These are phyloP conservation scores for Naganishia kalamii DNA, from an alignment of 768 basidiomycete genomes.

Conservation along the genomic window DNA sequence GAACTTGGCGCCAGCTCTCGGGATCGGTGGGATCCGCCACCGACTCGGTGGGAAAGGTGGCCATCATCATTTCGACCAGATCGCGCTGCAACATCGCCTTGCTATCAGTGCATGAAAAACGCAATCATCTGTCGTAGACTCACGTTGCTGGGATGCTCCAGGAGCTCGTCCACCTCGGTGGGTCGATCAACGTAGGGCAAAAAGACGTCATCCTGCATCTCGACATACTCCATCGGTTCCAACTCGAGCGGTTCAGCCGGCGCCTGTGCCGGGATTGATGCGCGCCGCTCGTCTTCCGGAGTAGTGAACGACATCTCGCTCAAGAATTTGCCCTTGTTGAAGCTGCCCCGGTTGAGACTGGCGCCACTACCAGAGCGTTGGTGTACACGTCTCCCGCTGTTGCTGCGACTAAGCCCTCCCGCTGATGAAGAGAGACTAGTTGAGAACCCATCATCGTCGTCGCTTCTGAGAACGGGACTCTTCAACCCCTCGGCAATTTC, in stretches of 20 bases:
- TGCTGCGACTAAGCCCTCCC: constrained; percentile 6
- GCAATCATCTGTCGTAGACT: not conserved
- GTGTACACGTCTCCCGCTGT: not conserved
- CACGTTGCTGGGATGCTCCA: constrained; percentile 60
- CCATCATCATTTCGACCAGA: constrained; percentile 39
- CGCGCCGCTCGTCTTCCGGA: not conserved
- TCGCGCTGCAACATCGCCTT: constrained; percentile 21
- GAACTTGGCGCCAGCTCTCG: constrained; percentile 52
- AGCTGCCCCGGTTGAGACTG: not conserved
- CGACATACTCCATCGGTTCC: constrained; percentile 45
- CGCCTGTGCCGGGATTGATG: not conserved
- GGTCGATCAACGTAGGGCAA: constrained; percentile 83
- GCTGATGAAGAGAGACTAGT: not conserved
- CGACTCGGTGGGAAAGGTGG: constrained; percentile 39
- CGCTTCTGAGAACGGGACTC: constrained; percentile 34
- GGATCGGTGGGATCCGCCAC: constrained; percentile 38
- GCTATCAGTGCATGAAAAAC: constrained; percentile 43
- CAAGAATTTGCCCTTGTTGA: not conserved
- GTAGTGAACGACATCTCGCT: constrained; percentile 11
- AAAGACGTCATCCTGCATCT: constrained; percentile 58
- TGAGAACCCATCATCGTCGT: constrained; percentile 31
- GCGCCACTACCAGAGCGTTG: constrained; percentile 2
- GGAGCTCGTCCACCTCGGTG: constrained; percentile 63
- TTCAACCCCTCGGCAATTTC: constrained; percentile 34
- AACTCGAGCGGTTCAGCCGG: constrained; percentile 28